Base-by-base conservation (phyloP, 1,284 basidiomycete genomes). In the Neolentinus lepideus region DNA sequence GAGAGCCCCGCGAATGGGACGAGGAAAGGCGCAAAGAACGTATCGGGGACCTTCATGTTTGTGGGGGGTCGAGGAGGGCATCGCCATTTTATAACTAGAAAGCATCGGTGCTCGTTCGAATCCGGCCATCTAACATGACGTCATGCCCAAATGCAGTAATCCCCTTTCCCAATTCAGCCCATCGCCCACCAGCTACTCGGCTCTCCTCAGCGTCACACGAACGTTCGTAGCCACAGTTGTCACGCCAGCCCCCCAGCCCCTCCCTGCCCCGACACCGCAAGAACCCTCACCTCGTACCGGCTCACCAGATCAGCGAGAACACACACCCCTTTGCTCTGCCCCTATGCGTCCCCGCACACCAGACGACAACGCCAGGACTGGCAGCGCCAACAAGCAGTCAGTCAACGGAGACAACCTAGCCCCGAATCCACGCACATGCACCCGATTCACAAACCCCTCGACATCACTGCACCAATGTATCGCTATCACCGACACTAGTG, bases 331-430 rank as follows among this genome's bases (percentile, higher is more conserved):
- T 75, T 71, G 16, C 68, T 68, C 10, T 55, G 72, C 66, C 0
- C 77, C 77, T 36, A 79, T 74, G 60, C 78, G 80, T 25, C 67
- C 67, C 25, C 77, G 68, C 2, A 67, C 64, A 6, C 78, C 78
- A 2, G 64, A 64, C 10, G 75, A 74, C 62, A 79, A 80, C 2
- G 73, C 70, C n/a, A 73, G 43, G 57, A 68, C 68, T 72, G 43
- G 43, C 24, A 46, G 43, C 19, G n/a, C 4, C 6, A 19, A 19
- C 11, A 11, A 38, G 19, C 12, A 11, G 16, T 21, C n/a, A 25
- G 43, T 46, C 6, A 4, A 25, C 43, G 43, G 43, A 46, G 16
- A 46, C n/a, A 21, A 46, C 6, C 54, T 6, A 19, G 12, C 11
- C 14, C 56, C 43, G 6, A 27, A 12, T 0, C 19, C 12, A 8